Base-by-base conservation (phyloP, 768 basidiomycete genomes). In the Psilocybe azurescens region DNA sequence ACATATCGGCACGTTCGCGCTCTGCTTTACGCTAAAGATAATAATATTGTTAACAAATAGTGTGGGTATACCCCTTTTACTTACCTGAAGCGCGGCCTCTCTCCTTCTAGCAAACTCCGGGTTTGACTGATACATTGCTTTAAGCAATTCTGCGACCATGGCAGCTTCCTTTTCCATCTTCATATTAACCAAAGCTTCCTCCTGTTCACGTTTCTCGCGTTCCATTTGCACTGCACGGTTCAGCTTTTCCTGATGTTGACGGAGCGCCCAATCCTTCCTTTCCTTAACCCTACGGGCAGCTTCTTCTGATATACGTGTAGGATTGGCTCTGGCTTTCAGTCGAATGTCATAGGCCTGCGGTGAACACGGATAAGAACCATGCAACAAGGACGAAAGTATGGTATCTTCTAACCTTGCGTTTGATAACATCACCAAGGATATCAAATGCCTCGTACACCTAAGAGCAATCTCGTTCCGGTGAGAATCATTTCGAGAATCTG, bases 381-480 rank as follows among this genome's bases (percentile, higher is more conserved):
- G 46, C 18, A 52, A 47, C 24, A 58, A 20, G 20, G 33, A 36
- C 20, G 54, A 47, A 39, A 50, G 14, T 57, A 16, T 11, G 20
- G n/a, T 9, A 38, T 2, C 13, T 13, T 65, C 80, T 55, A 61
- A 87, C 89, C 76, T 78, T 81, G 58, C 89, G 84, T 67, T 82
- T 86, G 38, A 77, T 70, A 3, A 78, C 64, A 72, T 91, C 86
- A 41, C 82, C 80, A 61, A 91, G 70, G 13, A 85, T 76, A 63
- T 86, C 81, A 51, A 89, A 89, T 0, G 89, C 88, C 50, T 86
- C 83, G 51, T 83, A 82, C 36, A 89, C 85, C 87, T 90, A 72
- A 29, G 11, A 65, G 28, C 16, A 57, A 50, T 24, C 39, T 53
- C 18, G 16, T 36, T 58, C 55, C 38, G 50, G 54, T 66, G 62